Evolutionary conservation across 2,329 filamentous ascomycete genomes (phyloP), one percentile per base, ranked within the genome.

Genomic region (Colletotrichum godetiae): DNA sequence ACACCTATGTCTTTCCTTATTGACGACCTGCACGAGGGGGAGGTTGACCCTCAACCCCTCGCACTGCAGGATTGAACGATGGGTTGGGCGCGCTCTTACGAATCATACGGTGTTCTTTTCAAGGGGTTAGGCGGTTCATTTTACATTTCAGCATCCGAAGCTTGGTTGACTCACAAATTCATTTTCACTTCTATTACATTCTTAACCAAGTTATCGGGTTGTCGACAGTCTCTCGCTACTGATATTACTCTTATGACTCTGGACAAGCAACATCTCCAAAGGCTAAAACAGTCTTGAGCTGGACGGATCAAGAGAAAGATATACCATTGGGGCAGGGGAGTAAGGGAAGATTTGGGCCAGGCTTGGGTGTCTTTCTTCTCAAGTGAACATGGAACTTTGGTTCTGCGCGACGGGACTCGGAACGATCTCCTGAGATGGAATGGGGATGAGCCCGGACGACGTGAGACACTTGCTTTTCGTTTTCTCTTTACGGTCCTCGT

Each of bases 1-100:
- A 69, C 74, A 57, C 55, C 67, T 29, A 71, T 68, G 69, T 75
- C 74, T 76, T 72, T 68, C 72, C 62, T 61, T 76, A 75, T 75
- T 67, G 65, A 75, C 59, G 74, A 75, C 69, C 69, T 73, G 68
- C 63, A 52, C 53, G 57, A 66, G 64, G 68, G 66, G 31, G 24
- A 66, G 73, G 74, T 75, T 75, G 74, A 76, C 65, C 74, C 74
- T 56, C 11, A 63, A 27, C 58, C 67, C 62, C 58, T 69, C 56
- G 49, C 12, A 24, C 37, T 19, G 56, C 74, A 68, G 73, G 63
- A 71, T 67, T 76, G 57, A 65, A 76, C 70, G 74, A 76, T 68
- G 65, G 69, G 67, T 68, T 49, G 73, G 73, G 72, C 58, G 63
- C 62, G 63, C 46, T 72, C 59, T 72, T 35, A 74, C 58, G 72